phyloP scores from a whole-genome alignment of 192 early-diverging fungal genomes.

The Obelidium mucronatum region DNA sequence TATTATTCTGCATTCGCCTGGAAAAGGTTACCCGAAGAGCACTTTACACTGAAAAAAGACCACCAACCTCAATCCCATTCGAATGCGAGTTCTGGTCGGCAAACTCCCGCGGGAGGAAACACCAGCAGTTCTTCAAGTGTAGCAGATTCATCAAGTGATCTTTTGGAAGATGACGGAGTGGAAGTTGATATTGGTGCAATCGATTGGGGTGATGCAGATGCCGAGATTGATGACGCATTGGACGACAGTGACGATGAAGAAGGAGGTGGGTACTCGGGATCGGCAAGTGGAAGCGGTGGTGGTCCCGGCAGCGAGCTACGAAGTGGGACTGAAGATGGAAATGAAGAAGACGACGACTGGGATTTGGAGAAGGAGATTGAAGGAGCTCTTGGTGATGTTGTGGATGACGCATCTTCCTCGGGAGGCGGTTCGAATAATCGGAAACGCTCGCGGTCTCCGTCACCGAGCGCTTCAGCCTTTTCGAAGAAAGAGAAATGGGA shows the following conservation, averaged over 20 bases:
- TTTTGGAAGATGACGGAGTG: conserved; percentile 2
- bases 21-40: conserved; percentile 71
- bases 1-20: conserved; percentile 75
- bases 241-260: conserved; percentile 46
- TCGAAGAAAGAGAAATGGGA: no score
- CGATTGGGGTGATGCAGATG: conserved; percentile 34
- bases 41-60: conserved; percentile 58
- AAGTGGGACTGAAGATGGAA: conserved; percentile 40
- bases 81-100: background rate
- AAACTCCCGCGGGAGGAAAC: background rate
- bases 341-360: conserved; percentile 57
- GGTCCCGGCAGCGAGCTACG: no score
- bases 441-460: no score
- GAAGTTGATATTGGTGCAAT: conserved; percentile 26
- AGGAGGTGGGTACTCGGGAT: conserved; percentile 9
- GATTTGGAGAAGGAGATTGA: conserved; percentile 36
- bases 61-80: background rate
- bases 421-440: background rate
- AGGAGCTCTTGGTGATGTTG: background rate
- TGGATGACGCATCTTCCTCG: background rate
- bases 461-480: no score
- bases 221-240: conserved; percentile 31
- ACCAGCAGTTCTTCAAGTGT: background rate
- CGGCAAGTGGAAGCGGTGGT: background rate
- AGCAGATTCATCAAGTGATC: background rate